These are phyloP conservation scores for Incumbomyces delicatus DNA, from an alignment of 2,329 filamentous ascomycete species.

Conservation along the genomic window DNA sequence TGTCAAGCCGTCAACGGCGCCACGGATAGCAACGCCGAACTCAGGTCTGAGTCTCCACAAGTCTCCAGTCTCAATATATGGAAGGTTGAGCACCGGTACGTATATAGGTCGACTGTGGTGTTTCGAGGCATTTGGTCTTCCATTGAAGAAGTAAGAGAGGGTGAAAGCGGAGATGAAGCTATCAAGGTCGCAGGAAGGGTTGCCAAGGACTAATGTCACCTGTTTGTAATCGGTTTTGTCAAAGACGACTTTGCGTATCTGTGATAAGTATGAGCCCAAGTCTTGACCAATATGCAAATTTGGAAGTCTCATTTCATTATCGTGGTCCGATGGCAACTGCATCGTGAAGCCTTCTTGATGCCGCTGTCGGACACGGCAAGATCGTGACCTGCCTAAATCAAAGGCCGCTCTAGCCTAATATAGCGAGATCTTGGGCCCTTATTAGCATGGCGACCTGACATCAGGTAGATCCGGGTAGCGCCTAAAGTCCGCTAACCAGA, in stretches of 20 bases:
- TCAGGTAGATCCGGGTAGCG: too few species aligned
- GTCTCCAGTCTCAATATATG: conserved; percentile 36
- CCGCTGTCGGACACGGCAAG: too few species aligned
- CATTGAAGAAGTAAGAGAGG: conserved; percentile 48
- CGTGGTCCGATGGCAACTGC: neutral
- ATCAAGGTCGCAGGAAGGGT: conserved; percentile 48
- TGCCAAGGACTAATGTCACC: conserved; percentile 34
- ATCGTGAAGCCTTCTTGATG: too few species aligned
- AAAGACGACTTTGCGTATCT: conserved; percentile 5
- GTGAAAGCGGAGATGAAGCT: conserved; percentile 52
- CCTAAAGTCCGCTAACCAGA: too few species aligned
- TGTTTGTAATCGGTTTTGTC: conserved; percentile 2
- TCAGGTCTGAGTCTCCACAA: conserved; percentile 47
- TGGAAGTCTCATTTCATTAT: conserved; percentile 6
- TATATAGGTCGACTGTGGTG: conserved; percentile 28
- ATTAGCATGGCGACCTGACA: too few species aligned
- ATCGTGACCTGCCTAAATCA: too few species aligned
- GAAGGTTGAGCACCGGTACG: conserved; percentile 51
- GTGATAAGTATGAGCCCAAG: neutral
- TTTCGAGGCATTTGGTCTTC: conserved; percentile 11
- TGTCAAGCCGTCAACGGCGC: conserved; percentile 36
- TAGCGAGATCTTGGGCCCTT: too few species aligned
- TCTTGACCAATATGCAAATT: conserved; percentile 5
- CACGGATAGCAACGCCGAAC: conserved; percentile 46
- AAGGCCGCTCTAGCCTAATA: too few species aligned